A percentile compares a stretch with the other conserved stretches of the same genome.
Evolutionary conservation across 768 basidiomycete species (phyloP).

Genomic region (Leccinellum luteum): DNA sequence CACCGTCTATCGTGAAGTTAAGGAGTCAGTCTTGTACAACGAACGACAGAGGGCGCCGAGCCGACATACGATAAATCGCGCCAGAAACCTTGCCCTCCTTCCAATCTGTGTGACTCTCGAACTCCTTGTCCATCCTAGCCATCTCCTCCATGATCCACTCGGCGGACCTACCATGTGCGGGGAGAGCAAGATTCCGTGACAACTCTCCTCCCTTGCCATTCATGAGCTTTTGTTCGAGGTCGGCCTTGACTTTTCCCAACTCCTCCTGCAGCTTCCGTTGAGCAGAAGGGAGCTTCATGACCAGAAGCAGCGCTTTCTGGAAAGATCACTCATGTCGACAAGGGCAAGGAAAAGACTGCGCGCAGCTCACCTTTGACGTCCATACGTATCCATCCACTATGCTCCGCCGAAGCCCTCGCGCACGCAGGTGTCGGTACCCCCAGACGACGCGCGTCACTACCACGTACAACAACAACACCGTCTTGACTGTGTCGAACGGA

Average conservation of each 20-base stretch:
- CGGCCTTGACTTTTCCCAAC: slow-evolving; percentile 59
- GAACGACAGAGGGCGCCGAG: neutral
- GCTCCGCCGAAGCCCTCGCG: slow-evolving; percentile 33
- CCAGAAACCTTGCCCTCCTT: slow-evolving; percentile 75
- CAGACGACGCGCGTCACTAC: slow-evolving; percentile 25
- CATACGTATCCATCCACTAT: slow-evolving; percentile 28
- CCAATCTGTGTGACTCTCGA: slow-evolving; percentile 52
- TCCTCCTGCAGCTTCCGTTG: slow-evolving; percentile 58
- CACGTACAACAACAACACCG: slow-evolving; percentile 35
- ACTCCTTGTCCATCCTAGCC: slow-evolving; percentile 71
- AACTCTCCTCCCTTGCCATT: slow-evolving; percentile 57
- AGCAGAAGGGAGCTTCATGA: slow-evolving; percentile 59
- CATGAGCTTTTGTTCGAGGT: slow-evolving; percentile 67
- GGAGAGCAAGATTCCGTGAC: slow-evolving; percentile 63
- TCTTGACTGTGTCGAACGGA: slow-evolving; percentile 32
- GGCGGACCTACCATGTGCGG: slow-evolving; percentile 56
- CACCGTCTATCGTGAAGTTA: slow-evolving; percentile 59
- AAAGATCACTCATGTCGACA: neutral
- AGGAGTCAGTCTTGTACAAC: neutral
- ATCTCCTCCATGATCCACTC: slow-evolving; percentile 81
- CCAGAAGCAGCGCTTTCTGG: slow-evolving; percentile 55
- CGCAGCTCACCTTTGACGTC: slow-evolving; percentile 21
- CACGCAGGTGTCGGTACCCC: slow-evolving; percentile 35
- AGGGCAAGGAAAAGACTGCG: neutral
- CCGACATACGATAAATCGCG: slow-evolving; percentile 80